These are phyloP conservation scores for Pythium insidiosum DNA, from an alignment of 352 stramenopile species.

Conservation along the genomic window DNA sequence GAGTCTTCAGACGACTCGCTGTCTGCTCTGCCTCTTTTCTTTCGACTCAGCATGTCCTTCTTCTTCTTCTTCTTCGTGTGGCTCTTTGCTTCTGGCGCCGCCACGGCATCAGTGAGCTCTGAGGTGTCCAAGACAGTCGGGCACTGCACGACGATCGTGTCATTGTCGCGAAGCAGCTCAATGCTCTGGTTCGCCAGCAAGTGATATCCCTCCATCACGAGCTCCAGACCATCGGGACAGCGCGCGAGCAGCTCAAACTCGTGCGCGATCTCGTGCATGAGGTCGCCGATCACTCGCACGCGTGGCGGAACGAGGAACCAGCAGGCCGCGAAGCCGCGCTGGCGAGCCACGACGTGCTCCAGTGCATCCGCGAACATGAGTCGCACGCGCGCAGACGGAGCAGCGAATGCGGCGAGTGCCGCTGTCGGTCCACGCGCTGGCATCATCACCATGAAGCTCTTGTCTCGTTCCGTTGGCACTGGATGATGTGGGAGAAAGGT, in stretches of 20 bases:
- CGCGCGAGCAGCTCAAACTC: conserved; percentile 44
- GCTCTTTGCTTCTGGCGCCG: not conserved
- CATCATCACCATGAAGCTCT: no score
- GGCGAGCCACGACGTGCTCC: conserved; percentile 28
- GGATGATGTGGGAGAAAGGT: no score
- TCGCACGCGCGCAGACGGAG: conserved; percentile 18
- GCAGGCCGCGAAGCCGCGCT: conserved; percentile 44
- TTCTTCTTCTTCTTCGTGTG: conserved; percentile 3
- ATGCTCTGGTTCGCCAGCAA: conserved; percentile 51
- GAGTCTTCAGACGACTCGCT: no score
- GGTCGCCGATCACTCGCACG: conserved; percentile 44
- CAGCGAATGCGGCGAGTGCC: no score
- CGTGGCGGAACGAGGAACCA: conserved; percentile 56
- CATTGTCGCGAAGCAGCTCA: conserved; percentile 49
- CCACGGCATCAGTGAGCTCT: not conserved
- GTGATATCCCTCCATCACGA: conserved; percentile 50
- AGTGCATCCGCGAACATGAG: conserved; percentile 55
- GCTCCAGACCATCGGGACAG: conserved; percentile 41
- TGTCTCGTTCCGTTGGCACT: no score
- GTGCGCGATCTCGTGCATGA: conserved; percentile 37
- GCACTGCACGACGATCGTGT: conserved; percentile 50
- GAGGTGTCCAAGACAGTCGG: not conserved
- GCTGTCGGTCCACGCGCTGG: no score
- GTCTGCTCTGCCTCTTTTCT: no score
- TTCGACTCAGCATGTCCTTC: not conserved